Evolutionary conservation across 495 filamentous ascomycete genomes (phyloP).

Genomic region (Tuber brumale): DNA sequence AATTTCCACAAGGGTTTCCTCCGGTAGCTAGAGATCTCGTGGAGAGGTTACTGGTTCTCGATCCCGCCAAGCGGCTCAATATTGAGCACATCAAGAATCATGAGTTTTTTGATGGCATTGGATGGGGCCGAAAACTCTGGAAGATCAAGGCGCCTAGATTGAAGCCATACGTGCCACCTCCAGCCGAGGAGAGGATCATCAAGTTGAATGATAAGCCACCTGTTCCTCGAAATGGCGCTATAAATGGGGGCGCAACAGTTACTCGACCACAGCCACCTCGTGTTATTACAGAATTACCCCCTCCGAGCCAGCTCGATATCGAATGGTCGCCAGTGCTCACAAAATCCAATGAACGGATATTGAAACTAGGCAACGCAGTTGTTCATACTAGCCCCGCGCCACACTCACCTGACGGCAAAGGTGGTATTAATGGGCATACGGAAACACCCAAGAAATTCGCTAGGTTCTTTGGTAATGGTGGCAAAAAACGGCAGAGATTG

Average conservation of each 20-base stretch:
- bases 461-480: conserved; percentile 80
- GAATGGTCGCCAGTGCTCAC: conserved; percentile 98
- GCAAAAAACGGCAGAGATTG: conserved; percentile 86
- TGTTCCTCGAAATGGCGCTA: conserved; percentile 45
- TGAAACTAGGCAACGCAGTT: conserved; percentile 85
- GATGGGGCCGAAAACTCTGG: conserved; percentile 82
- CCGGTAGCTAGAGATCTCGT: conserved; percentile 82
- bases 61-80: conserved; percentile 77
- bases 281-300: conserved; percentile 90
- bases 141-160: conserved; percentile 82
- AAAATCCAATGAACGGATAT: conserved; percentile 80
- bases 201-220: conserved; percentile 65
- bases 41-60: conserved; percentile 82
- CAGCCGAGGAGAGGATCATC: conserved; percentile 67
- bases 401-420: conserved; percentile 45
- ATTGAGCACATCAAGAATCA: conserved; percentile 98
- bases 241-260: conserved; percentile 31
- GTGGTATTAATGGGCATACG: conserved; percentile 46
- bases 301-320: conserved; percentile 93
- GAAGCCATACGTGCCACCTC: conserved; percentile 74
- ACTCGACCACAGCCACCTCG: conserved; percentile 55
- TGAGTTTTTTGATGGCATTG: conserved; percentile 87
- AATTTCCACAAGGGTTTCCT: conserved; percentile 88
- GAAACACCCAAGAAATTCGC: conserved; percentile 77
- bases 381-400: conserved; percentile 68